These are phyloP conservation scores for Paraconiothyrium brasiliense DNA, from an alignment of 2,329 filamentous ascomycete genomes.

Conservation along the genomic window DNA sequence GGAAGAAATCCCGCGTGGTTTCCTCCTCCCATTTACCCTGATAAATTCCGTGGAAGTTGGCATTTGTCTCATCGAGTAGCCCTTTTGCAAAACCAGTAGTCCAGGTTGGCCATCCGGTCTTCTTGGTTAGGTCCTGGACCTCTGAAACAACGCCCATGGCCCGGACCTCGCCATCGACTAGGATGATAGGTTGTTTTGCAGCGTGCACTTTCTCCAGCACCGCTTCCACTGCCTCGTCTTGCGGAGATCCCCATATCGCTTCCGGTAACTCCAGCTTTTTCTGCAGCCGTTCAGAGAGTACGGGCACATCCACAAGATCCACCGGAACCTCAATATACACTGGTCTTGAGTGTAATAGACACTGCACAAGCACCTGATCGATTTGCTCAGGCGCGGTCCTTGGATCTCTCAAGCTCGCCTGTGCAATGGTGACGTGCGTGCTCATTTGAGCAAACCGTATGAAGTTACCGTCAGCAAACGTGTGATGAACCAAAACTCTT, in stretches of 20 bases:
- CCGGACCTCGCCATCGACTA: slow-evolving; percentile 63
- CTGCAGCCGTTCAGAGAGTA: slow-evolving; percentile 47
- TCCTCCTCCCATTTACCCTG: slow-evolving; percentile 53
- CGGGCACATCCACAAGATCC: slow-evolving; percentile 58
- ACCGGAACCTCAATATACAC: slow-evolving; percentile 66
- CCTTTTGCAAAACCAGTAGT: slow-evolving; percentile 61
- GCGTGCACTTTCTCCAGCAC: slow-evolving; percentile 56
- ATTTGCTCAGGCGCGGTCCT: slow-evolving; percentile 60
- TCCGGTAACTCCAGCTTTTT: slow-evolving; percentile 28
- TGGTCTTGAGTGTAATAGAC: slow-evolving; percentile 62
- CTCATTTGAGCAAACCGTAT: slow-evolving; percentile 61
- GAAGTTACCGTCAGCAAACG: slow-evolving; percentile 69
- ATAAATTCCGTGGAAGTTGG: slow-evolving; percentile 62
- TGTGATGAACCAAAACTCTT: slow-evolving; percentile 68
- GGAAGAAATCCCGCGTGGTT: slow-evolving; percentile 47
- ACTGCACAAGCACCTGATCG: slow-evolving; percentile 61
- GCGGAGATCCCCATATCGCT: slow-evolving; percentile 22
- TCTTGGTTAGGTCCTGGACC: slow-evolving; percentile 55
- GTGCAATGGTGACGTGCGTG: slow-evolving; percentile 54
- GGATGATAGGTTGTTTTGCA: slow-evolving; percentile 60
- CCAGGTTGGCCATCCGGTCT: slow-evolving; percentile 59
- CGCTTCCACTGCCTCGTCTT: slow-evolving; percentile 42
- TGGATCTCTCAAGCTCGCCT: slow-evolving; percentile 59
- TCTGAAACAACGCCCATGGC: slow-evolving; percentile 54
- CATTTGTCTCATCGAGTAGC: slow-evolving; percentile 58